A percentile compares a stretch with the other conserved stretches of the same genome.
These are phyloP conservation scores for Rhodofomes roseus DNA, from an alignment of 1,284 basidiomycete species.

Conservation along the genomic window DNA sequence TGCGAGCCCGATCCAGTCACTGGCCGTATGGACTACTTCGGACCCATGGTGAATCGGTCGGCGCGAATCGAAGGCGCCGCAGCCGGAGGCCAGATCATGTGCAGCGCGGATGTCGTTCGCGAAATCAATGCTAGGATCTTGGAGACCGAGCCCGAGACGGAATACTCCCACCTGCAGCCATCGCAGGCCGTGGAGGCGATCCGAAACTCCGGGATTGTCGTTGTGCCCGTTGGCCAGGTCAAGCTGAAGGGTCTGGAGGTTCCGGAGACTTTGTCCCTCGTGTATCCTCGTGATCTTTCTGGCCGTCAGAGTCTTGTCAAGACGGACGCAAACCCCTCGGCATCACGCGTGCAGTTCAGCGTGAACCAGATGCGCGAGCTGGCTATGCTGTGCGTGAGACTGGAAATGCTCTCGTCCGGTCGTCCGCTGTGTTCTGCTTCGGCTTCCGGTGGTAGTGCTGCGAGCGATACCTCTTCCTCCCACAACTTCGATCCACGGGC, in stretches of 20 bases:
- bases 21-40: slow-evolving; percentile 96
- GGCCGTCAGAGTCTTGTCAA: slow-evolving; percentile 61
- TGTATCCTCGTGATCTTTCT: slow-evolving; percentile 79
- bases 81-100: slow-evolving; percentile 93
- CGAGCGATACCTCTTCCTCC: slow-evolving; percentile 29
- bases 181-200: slow-evolving; percentile 66
- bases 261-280: slow-evolving; percentile 80
- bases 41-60: slow-evolving; percentile 90
- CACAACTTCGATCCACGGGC: slow-evolving; percentile 60
- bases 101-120: slow-evolving; percentile 84
- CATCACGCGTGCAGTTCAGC: slow-evolving; percentile 63
- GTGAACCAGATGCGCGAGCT: slow-evolving; percentile 80
- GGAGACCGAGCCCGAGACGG: slow-evolving; percentile 52
- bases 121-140: slow-evolving; percentile 71
- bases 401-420: slow-evolving; percentile 77
- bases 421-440: slow-evolving; percentile 46
- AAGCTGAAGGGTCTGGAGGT: slow-evolving; percentile 94
- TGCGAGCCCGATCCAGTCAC: slow-evolving; percentile 96
- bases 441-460: slow-evolving; percentile 24
- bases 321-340: slow-evolving; percentile 37
- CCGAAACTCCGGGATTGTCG: slow-evolving; percentile 69
- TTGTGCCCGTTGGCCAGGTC: slow-evolving; percentile 82
- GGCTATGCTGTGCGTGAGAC: slow-evolving; percentile 72
- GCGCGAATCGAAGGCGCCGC: slow-evolving; percentile 85
- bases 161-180: slow-evolving; percentile 54